Conservation (phyloP, 495 filamentous ascomycete species). For the Filosporella fistucella region DNA sequence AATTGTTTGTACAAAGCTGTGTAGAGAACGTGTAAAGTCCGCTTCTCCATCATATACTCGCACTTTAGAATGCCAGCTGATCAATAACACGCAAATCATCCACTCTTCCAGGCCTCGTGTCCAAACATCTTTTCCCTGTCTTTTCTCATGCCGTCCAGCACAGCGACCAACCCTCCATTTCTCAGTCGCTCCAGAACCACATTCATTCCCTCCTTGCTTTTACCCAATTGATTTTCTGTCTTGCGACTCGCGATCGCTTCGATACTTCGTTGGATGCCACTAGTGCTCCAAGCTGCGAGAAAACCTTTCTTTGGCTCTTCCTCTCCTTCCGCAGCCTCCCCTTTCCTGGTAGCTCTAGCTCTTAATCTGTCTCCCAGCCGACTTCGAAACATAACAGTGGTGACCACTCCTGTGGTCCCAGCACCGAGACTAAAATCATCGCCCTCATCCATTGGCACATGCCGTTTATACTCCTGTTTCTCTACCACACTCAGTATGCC, state of each 20-base stretch:
- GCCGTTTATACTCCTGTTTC: conserved; percentile 62
- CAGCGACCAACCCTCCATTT: conserved; percentile 74
- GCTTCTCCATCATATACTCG: not conserved
- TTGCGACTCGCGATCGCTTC: conserved; percentile 82
- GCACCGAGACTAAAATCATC: conserved; percentile 26
- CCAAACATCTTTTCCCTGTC: conserved; percentile 52
- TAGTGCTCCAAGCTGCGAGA: conserved; percentile 70
- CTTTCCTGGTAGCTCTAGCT: conserved; percentile 28
- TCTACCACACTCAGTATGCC: conserved; percentile 91
- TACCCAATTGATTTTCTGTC: conserved; percentile 76
- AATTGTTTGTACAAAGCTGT: conserved; percentile 13
- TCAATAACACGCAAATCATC: not conserved
- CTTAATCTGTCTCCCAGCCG: conserved; percentile 71
- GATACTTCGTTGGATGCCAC: conserved; percentile 80
- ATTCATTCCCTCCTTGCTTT: conserved; percentile 92
- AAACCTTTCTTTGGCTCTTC: conserved; percentile 58
- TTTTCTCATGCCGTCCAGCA: conserved; percentile 77
- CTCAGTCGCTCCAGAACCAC: conserved; percentile 85
- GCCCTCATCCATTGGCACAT: conserved; percentile 15
- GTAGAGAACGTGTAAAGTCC: not conserved
- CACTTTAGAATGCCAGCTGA: no score
- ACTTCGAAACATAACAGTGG: conserved; percentile 80
- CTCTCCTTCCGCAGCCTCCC: conserved; percentile 29
- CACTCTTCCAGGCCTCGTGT: conserved; percentile 38
- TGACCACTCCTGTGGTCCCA: conserved; percentile 76